Base-by-base conservation (phyloP, 2,329 filamentous ascomycete species). In the Botrytis porri region DNA sequence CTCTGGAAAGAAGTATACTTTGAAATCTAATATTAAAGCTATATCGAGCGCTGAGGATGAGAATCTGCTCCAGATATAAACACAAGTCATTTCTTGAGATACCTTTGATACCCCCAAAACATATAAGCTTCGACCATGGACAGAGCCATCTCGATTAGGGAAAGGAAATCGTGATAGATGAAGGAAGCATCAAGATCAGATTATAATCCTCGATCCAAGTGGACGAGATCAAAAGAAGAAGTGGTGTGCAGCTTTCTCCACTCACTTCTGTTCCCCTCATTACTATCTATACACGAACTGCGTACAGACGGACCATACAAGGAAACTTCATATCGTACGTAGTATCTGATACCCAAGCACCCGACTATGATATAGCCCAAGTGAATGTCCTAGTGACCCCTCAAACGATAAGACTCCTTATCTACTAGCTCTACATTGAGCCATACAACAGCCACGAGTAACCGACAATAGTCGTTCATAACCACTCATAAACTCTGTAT, bases 111-210 rank as follows among this genome's bases (percentile, higher is more conserved):
- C 43, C 22, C 10, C 57, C 35, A 18, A 70, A 18, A 22, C 45
- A 57, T 41, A 43, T 29, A 37, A 57, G 39, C n/a, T 48, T 48
- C 10, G 10, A 37, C 4, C 43, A 65, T 65, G 8, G 32, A 65
- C 5, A 10, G 10, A 62, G 45, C 41, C 41, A 70, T 72, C 57
- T 43, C 71, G 57, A 72, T 67, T 59, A 69, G 70, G 70, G 35
- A 72, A 72, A 67, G 70, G 51, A 61, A 72, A 72, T 67, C 62
- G 62, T 54, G 48, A 54, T 59, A n/a, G 25, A 25, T 16, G 25
- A 32, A 67, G 25, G 25, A 48, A 48, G 12, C 22, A 72, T 41
- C 29, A 43, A 41, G 54, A n/a, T 12, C 45, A 57, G 51, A 43
- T 69, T 61, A n/a, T 18, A 41, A 32, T 25, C 10, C 32, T 32